Evolutionary conservation across 108 stramenopile genomes (phyloP).

Genomic region (Mediolabrus comicus): DNA sequence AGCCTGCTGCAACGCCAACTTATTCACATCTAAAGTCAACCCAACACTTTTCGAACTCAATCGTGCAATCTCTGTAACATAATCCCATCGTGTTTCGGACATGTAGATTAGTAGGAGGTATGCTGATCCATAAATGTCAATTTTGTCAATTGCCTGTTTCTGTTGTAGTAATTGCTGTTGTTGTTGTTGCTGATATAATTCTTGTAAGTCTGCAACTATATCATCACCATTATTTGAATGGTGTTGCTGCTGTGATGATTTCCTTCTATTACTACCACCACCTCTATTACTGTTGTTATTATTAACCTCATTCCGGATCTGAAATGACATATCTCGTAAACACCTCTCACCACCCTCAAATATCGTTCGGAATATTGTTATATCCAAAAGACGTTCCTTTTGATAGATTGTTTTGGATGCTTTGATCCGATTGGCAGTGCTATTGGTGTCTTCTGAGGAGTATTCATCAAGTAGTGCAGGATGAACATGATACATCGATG

Average conservation of each 20-base stretch:
- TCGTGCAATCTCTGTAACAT: conserved; percentile 55
- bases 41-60: conserved; percentile 52
- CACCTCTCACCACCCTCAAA: conserved; percentile 32
- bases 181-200: neutral
- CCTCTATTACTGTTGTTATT: too few relatives aligned
- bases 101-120: conserved; percentile 44
- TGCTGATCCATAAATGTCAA: conserved; percentile 35
- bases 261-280: neutral
- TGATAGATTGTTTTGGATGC: conserved; percentile 16
- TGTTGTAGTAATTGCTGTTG: neutral
- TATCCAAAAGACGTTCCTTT: conserved; percentile 33
- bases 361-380: conserved; percentile 14
- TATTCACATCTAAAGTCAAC: conserved; percentile 73
- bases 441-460: neutral
- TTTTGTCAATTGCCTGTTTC: conserved; percentile 8
- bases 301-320: neutral
- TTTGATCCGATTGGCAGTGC: neutral
- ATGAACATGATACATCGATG: neutral
- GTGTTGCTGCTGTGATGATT: neutral
- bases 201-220: neutral
- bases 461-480: conserved; percentile 23
- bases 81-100: conserved; percentile 70
- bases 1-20: conserved; percentile 10
- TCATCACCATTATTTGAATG: neutral
- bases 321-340: conserved; percentile 8